These are phyloP conservation scores for Yamadazyma epiphylla DNA, from an alignment of 1,139 yeast species.

Conservation along the genomic window DNA sequence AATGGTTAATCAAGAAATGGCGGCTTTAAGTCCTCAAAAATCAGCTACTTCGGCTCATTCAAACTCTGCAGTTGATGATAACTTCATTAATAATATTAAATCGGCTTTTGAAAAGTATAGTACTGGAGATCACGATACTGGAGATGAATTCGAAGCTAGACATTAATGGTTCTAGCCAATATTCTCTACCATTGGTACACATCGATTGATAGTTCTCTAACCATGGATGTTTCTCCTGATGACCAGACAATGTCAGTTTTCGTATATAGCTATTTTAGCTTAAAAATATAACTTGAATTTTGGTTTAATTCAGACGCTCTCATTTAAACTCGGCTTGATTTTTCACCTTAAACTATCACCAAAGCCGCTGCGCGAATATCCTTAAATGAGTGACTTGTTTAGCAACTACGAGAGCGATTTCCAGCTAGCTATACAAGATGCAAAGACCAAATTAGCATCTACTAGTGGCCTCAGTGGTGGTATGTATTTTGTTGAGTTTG, in stretches of 20 bases:
- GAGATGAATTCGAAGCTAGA: slow-evolving; percentile 60
- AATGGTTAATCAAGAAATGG: slow-evolving; percentile 18
- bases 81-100: slow-evolving; percentile 48
- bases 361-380: no score
- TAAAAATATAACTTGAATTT: background rate
- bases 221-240: no score
- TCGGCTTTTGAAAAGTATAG: slow-evolving; percentile 49
- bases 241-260: no score
- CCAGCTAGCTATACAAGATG: slow-evolving; percentile 68
- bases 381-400: slow-evolving; percentile 61
- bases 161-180: slow-evolving; percentile 8
- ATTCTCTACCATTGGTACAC: background rate
- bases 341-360: no score
- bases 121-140: slow-evolving; percentile 34
- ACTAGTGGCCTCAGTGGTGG: slow-evolving; percentile 43
- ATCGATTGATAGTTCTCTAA: no score
- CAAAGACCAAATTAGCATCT: slow-evolving; percentile 60
- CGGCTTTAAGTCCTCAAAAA: slow-evolving; percentile 23
- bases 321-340: background rate
- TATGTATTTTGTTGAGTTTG: slow-evolving; percentile 34
- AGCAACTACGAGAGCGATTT: slow-evolving; percentile 70
- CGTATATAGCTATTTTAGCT: no score
- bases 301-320: background rate
- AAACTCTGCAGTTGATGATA: slow-evolving; percentile 29
- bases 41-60: slow-evolving; percentile 37